Evolutionary conservation across 1,139 yeast species (phyloP), one percentile per base, ranked within the genome.

Genomic region (Yamadazyma triangularis): DNA sequence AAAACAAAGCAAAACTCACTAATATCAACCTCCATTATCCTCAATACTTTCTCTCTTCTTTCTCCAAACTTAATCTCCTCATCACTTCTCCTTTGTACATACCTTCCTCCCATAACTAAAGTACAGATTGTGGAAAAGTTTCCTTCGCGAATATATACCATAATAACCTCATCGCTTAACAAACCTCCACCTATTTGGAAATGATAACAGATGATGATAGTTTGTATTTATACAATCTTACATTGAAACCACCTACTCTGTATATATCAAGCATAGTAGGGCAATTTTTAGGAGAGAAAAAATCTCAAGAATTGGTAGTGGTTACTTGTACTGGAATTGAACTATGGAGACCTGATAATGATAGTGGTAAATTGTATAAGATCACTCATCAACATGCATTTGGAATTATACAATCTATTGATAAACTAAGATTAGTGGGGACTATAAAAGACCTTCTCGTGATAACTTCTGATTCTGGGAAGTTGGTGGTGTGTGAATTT

Each of bases 401-500:
- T 57, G 81, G 84, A 1, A 67, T 73, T 10, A 61, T 89, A 7
- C 64, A 88, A 31, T 47, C 63, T 9, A 57, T 86, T 13, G 68
- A 61, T 2, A 60, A 69, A 18, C 60, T 84, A 32, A 66, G 76
- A 15, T 53, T 71, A 9, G 63, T 74, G 0, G 87, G 82, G 0
- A 53, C 75, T 1, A 51, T 62, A 0, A 64, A 64, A 32, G 93
- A 86, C 42, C 62, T 63, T 24, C 44, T 89, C 15, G 72, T 82
- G n/a, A 54, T 87, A 3, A 73, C 93, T 0, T 77, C 94, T 0
- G 97, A 89, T 50, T 75, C 95, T 2, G 97, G 97, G 0, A 75
- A 77, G 34, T 44, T 88, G 13, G 62, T 80, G 0, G 53, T 89
- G 0, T 54, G 81, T 11, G 75, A 73, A 40, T 75, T 70, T 44